Percentiles rank a stretch among this genome's conserved stretches.
Evolutionary conservation across 202 grass and related monocot species (phyloP).

Genomic region (Zoysia matrella): DNA sequence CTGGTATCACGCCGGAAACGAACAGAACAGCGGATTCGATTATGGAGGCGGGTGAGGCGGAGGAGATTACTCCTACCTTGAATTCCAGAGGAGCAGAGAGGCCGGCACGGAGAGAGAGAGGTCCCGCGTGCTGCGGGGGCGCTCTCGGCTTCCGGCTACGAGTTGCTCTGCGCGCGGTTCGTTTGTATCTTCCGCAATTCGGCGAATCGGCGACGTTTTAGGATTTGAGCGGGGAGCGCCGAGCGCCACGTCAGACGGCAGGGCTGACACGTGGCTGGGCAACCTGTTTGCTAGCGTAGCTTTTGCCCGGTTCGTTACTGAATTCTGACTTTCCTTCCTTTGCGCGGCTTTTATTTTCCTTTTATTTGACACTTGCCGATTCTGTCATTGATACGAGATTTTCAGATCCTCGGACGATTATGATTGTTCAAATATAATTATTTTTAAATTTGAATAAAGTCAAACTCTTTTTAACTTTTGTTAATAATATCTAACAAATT

Average conservation of each 20-base stretch:
- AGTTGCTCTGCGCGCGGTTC: not conserved
- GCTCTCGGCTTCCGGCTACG: slow-evolving; percentile 16
- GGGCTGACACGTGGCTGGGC: slow-evolving; percentile 46
- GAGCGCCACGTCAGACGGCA: slow-evolving; percentile 46
- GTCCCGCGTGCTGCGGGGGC: slow-evolving; percentile 8
- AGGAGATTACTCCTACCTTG: slow-evolving; percentile 16
- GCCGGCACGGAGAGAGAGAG: not conserved
- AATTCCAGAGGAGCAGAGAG: not conserved
- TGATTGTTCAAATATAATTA: too few relatives aligned
- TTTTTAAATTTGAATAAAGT: too few relatives aligned
- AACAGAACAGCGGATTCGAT: slow-evolving; percentile 9
- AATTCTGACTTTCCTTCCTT: not conserved
- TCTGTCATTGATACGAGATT: not conserved
- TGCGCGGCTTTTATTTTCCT: not conserved
- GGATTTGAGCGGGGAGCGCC: slow-evolving; percentile 50
- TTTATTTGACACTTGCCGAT: not conserved
- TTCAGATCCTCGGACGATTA: too few relatives aligned
- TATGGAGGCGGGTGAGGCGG: not conserved
- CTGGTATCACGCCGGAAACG: not conserved
- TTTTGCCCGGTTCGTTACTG: slow-evolving; percentile 25
- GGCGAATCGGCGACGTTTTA: slow-evolving; percentile 50
- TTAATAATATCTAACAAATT: too few relatives aligned
- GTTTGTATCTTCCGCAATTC: slow-evolving; percentile 15
- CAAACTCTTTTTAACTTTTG: too few relatives aligned
- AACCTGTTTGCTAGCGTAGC: slow-evolving; percentile 27